A percentile compares a stretch with the other conserved stretches of the same genome.
Conservation (phyloP, 2,329 filamentous ascomycete species). For the Colletotrichum lindemuthianum region DNA sequence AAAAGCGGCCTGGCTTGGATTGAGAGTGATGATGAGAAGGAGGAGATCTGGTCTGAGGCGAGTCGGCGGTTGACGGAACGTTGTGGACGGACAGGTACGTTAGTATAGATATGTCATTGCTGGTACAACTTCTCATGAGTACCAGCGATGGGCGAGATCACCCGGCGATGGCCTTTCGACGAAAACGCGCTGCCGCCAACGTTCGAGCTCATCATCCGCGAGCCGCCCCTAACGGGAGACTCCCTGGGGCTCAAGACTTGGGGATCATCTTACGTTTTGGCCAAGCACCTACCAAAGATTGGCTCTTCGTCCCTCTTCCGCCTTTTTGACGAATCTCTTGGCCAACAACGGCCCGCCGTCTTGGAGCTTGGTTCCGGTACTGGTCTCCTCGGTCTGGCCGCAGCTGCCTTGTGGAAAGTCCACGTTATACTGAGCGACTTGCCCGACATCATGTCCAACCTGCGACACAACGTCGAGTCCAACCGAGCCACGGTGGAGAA, state of each 20-base stretch:
- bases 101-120: background rate
- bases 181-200: conserved; percentile 43
- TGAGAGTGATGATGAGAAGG: conserved; percentile 70
- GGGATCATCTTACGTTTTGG: conserved; percentile 89
- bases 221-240: conserved; percentile 89
- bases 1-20: conserved; percentile 76
- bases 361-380: conserved; percentile 92
- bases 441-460: conserved; percentile 83
- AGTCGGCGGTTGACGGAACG: conserved; percentile 84
- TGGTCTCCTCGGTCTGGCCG: conserved; percentile 87
- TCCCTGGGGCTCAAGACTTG: conserved; percentile 94
- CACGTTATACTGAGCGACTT: conserved; percentile 83
- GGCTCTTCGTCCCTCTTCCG: conserved; percentile 55
- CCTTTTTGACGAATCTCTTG: conserved; percentile 51
- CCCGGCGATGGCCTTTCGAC: conserved; percentile 63
- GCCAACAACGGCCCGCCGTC: conserved; percentile 48
- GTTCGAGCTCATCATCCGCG: conserved; percentile 78
- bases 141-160: conserved; percentile 66
- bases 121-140: background rate
- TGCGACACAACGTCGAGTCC: conserved; percentile 75
- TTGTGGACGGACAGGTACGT: conserved; percentile 77
- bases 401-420: conserved; percentile 75
- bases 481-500: conserved; percentile 68
- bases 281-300: conserved; percentile 71
- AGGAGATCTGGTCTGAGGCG: conserved; percentile 80